A percentile compares a stretch with the other conserved stretches of the same genome.
These are phyloP conservation scores for Neocucurbitaria cava DNA, from an alignment of 2,329 filamentous ascomycete species.

Conservation along the genomic window DNA sequence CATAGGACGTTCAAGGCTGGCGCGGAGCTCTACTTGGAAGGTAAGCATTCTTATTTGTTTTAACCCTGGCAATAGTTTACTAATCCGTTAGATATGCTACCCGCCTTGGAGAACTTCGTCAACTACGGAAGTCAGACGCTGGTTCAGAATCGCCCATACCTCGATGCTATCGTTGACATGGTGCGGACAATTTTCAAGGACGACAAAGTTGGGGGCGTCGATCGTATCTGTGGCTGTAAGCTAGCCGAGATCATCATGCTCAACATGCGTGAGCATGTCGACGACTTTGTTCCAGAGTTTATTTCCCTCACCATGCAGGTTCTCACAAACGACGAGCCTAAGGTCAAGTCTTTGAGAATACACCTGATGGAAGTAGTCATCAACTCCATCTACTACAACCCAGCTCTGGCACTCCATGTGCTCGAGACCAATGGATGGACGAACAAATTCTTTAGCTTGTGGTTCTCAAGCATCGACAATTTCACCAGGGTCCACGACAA, in stretches of 20 bases:
- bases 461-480: constrained; percentile 95
- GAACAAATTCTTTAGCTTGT: constrained; percentile 97
- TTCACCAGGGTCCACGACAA: constrained; percentile 98
- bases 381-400: constrained; percentile 98
- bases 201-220: constrained; percentile 89
- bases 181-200: constrained; percentile 94
- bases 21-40: constrained; percentile 92
- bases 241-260: constrained; percentile 97
- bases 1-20: constrained; percentile 97
- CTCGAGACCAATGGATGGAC: constrained; percentile 95
- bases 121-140: constrained; percentile 86
- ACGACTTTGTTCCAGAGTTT: constrained; percentile 88
- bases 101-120: constrained; percentile 96
- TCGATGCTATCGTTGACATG: constrained; percentile 90
- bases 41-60: constrained; percentile 28
- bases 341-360: constrained; percentile 92
- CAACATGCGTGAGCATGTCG: constrained; percentile 85
- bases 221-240: constrained; percentile 97
- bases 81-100: constrained; percentile 78
- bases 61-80: not conserved
- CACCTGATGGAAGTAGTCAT: constrained; percentile 99
- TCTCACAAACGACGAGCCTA: constrained; percentile 75
- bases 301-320: constrained; percentile 87
- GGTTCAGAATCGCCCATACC: constrained; percentile 82
- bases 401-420: constrained; percentile 79